Evolutionary conservation across 257 asterid genomes (phyloP), one percentile per base, ranked within the genome.

Genomic region (Nicotiana knightiana): DNA sequence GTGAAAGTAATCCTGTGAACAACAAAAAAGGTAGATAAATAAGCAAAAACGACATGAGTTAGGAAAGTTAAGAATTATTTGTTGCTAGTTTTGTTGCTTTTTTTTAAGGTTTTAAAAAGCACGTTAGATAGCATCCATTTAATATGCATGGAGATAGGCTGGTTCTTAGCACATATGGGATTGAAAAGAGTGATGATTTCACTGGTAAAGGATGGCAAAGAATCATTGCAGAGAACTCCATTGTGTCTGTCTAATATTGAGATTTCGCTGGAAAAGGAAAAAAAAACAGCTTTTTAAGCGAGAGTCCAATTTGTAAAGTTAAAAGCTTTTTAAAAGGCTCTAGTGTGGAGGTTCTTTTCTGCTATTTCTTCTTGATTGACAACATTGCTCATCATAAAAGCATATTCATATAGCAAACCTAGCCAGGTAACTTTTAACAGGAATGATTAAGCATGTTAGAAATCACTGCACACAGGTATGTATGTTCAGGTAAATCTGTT

Each of bases 1-100:
- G 93, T 95, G 92, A 95, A 95, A 67, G 94, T 92, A 63, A 95
- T 88, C 97, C 99, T 94, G n/a, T 76, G 82, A 64, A 80, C 28
- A 48, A 70, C 2, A 48, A 11, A 64, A 55, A 26, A 81, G 0
- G 6, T 83, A n/a, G 77, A 48, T 73, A 48, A 73, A 48, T 48
- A 48, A 6, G 35, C 13, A 48, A 73, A 13, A 73, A 21, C 5
- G 12, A 70, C 21, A 46, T 24, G 37, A 70, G 33, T n/a, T 0
- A 21, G 59, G 78, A 70, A 5, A 68, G n/a, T 39, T 0, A 21
- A 37, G 78, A 70, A 5, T 70, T 21, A 43, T 70, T 5, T 5
- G 59, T 21, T 21, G 43, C 37, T 43, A 21, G 37, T 70, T n/a
- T 21, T 28, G 1, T 1, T n/a, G 21, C 1, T 68, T 43, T 43